Conservation (phyloP, 1,139 yeast species). For the Taphrina pruni region DNA sequence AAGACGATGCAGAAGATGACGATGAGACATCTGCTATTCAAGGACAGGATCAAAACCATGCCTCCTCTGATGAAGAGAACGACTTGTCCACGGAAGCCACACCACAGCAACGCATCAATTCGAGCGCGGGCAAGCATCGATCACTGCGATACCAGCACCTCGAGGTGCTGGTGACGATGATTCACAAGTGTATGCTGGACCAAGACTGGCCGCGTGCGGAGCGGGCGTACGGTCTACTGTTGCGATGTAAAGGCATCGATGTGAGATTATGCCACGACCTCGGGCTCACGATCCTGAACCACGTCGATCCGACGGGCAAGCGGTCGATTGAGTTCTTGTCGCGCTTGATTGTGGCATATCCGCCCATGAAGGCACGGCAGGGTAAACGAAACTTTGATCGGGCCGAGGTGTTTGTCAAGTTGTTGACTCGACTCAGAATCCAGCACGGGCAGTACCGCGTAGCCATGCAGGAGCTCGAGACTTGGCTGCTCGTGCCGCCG, state of each 20-base stretch:
- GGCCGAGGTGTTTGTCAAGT: constrained; percentile 29
- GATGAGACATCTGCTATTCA: not conserved
- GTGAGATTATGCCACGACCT: constrained; percentile 40
- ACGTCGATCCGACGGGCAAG: constrained; percentile 14
- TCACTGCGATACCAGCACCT: constrained; percentile 31
- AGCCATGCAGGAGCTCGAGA: constrained; percentile 34
- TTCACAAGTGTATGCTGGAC: constrained; percentile 36
- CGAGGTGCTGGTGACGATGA: constrained; percentile 35
- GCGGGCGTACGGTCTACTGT: constrained; percentile 35
- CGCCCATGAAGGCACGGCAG: constrained; percentile 27
- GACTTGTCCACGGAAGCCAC: not conserved
- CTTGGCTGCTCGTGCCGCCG: constrained; percentile 36
- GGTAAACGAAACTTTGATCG: constrained; percentile 22
- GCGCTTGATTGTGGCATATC: constrained; percentile 38
- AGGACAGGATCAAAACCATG: not conserved
- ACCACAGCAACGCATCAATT: not conserved
- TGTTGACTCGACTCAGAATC: constrained; percentile 19
- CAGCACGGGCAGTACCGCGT: constrained; percentile 1
- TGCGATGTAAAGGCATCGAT: constrained; percentile 34
- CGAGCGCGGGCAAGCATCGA: constrained; percentile 11
- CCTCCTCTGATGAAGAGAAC: not conserved
- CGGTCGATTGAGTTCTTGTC: constrained; percentile 23
- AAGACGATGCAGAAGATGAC: not conserved
- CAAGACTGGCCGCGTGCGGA: constrained; percentile 25
- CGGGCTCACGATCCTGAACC: constrained; percentile 40